phyloP scores from a whole-genome alignment of 257 asterid species.

The Jacaranda mimosifolia region DNA sequence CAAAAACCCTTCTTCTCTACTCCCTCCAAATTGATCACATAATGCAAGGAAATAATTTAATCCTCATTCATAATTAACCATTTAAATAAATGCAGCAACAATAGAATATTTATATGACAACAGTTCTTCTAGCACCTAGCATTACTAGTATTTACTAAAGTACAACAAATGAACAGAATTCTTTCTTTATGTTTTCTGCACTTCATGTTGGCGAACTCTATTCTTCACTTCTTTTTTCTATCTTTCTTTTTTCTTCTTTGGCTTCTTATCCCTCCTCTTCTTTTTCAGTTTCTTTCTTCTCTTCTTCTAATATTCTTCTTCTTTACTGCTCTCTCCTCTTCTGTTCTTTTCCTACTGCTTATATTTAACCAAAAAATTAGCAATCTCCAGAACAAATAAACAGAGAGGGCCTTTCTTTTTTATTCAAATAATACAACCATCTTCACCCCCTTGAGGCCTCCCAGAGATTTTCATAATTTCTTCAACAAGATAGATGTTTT shows the following conservation, averaged over 20 bases:
- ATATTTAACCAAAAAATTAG: neutral
- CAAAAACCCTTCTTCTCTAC: neutral
- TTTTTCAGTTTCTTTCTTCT: constrained; percentile 7
- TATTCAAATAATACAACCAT: constrained; percentile 6
- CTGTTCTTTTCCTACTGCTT: constrained; percentile 1
- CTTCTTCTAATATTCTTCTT: neutral
- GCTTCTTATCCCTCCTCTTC: neutral
- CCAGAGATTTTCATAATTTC: neutral
- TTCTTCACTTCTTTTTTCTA: neutral
- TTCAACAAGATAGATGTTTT: constrained; percentile 17
- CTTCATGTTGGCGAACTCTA: neutral
- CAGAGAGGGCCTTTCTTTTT: neutral
- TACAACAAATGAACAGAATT: neutral
- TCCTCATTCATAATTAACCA: neutral
- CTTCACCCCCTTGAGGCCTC: neutral
- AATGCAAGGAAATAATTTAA: constrained; percentile 15
- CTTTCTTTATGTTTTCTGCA: neutral
- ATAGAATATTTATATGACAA: neutral
- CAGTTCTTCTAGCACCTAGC: neutral
- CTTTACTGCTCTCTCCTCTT: neutral
- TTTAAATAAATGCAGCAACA: neutral
- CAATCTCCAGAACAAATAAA: neutral
- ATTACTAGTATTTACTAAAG: neutral
- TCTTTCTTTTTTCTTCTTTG: neutral
- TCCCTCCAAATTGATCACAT: constrained; percentile 14